Base-by-base conservation (phyloP, 768 basidiomycete genomes). In the Pisolithus orientalis region DNA sequence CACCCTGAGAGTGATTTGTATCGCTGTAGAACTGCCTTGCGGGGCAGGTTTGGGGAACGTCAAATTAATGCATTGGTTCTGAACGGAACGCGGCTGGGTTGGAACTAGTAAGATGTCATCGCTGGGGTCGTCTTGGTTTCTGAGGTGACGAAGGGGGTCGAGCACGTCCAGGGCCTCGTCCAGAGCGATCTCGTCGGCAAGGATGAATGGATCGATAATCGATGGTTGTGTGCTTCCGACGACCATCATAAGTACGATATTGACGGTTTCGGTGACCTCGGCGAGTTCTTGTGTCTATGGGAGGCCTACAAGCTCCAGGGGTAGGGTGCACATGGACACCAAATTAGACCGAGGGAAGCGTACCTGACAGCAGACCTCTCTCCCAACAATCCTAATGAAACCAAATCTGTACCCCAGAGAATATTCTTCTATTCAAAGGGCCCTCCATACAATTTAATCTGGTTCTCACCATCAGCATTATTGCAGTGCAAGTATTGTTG, bases 131-230 rank as follows among this genome's bases (percentile, higher is more conserved):
- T 70, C 64, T 38, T 73, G 70, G 11, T 70, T 63, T 68, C 75
- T 78, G 59, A 84, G 71, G 65, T 85, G 84, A 39, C 81, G 75
- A 50, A 86, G 75, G 46, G 83, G 84, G 58, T 84, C 78, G 31
- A 71, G 64, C n/a, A 59, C 55, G 61, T 84, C 83, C 43, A 83
- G 75, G 21, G 64, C 60, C 59, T 85, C 83, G 50, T 84, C 78
- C 49, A 72, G 68, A 24, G 73, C 74, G 25, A 84, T 68, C 37
- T 74, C 67, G 49, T 65, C 56, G 43, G 51, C 51, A 25, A 56
- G 43, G 40, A 53, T 17, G 6, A 53, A 58, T 29, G 44, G 44
- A 29, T 58, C 57, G 14, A 65, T n/a, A 39, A 32, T 32, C 31
- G 31, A 31, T 31, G 31, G 8, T 9, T 31, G 31, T 31, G 31